Base-by-base conservation (phyloP, 2,329 filamentous ascomycete genomes). In the Leptographium lundbergii region DNA sequence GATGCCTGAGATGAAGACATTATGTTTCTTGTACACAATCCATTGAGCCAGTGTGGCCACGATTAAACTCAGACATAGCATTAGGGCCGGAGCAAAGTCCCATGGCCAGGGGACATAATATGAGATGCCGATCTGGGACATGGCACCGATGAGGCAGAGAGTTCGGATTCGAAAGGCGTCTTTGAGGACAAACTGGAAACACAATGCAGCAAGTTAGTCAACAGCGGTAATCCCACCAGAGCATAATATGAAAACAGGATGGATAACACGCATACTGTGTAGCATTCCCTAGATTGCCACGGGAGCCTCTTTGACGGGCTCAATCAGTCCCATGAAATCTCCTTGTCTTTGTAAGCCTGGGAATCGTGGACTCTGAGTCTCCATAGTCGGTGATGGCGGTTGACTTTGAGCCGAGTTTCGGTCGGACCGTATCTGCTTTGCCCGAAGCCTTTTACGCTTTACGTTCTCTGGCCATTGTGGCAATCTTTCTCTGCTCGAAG, bases 111-210 rank as follows among this genome's bases (percentile, higher is more conserved):
- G 73, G 1, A 77, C 64, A 14, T 68, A 7, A 22, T 67, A 59
- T 22, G 67, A 70, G 32, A 76, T 59, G 52, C 63, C 19, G 24
- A 69, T 63, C 61, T 77, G 75, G 4, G 66, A 22, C 6, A 70
- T 25, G 19, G 72, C 73, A 13, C 72, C 73, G 19, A 70, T 54
- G 19, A 70, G 60, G 13, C 73, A 51, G 9, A 70, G 64, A 3
- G 68, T 70, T 9, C 66, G 67, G 13, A 71, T 63, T 2, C 66
- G 68, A 58, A 76, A 67, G 10, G 66, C 58, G 54, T 73, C 68
- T 62, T 74, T 74, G 52, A 69, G n/a, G 14, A 67, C 59, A 58
- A 61, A 65, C 63, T 65, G 45, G 5, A 7, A 45, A n/a, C 19
- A 17, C 1, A 45, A 22, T 45, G 39, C 17, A 22, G 19, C 17